A percentile compares a stretch with the other conserved stretches of the same genome.
phyloP scores from a whole-genome alignment of 306 rosid genomes.

The Purshia tridentata region DNA sequence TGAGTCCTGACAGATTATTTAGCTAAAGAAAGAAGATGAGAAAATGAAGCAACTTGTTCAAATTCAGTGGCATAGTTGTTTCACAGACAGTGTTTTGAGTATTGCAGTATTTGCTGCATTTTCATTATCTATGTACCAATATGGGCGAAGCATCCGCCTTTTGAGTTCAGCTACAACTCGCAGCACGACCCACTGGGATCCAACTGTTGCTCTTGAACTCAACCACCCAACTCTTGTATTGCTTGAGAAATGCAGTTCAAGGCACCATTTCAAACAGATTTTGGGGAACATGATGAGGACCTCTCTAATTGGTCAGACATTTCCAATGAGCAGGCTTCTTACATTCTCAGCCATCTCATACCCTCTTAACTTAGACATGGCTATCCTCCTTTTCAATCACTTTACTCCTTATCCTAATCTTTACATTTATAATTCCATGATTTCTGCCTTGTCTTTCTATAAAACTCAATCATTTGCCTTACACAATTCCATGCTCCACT shows the following conservation, averaged over 20 bases:
- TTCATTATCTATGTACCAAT: conserved; percentile 22
- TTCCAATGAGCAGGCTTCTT: conserved; percentile 68
- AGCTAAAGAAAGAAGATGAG: too few species aligned
- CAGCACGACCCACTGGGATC: conserved; percentile 44
- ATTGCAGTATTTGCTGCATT: background rate
- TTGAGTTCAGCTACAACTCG: conserved; percentile 34
- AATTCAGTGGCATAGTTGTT: background rate
- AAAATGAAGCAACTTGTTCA: too few species aligned
- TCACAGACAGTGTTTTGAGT: background rate
- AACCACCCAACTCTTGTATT: conserved; percentile 44
- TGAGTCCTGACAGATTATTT: too few species aligned
- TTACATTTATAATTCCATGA: conserved; percentile 54
- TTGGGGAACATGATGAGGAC: conserved; percentile 52
- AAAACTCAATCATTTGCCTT: conserved; percentile 34
- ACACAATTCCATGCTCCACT: conserved; percentile 40
- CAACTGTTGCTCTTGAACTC: conserved; percentile 44
- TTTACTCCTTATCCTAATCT: conserved; percentile 56
- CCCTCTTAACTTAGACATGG: conserved; percentile 52
- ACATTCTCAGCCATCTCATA: conserved; percentile 52
- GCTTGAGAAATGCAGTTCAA: conserved; percentile 52
- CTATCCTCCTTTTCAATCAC: conserved; percentile 43
- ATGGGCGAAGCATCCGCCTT: conserved; percentile 35
- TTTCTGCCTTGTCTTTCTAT: conserved; percentile 42
- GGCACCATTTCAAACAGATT: conserved; percentile 57
- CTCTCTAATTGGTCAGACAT: conserved; percentile 49